Conservation (phyloP, 75 land plant species). For the Azolla pinnata region DNA sequence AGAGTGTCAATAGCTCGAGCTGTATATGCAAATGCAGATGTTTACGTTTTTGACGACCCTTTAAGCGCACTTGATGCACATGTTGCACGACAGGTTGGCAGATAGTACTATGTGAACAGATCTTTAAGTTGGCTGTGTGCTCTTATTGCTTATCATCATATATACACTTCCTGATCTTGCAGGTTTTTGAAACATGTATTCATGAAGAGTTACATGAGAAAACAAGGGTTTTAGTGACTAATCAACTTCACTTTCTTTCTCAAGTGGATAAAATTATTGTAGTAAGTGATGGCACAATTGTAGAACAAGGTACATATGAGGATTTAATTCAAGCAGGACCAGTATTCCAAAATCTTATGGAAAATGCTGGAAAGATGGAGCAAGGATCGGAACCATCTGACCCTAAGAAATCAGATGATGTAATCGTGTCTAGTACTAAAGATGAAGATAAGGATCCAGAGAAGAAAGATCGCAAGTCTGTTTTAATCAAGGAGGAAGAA, state of each 20-base stretch:
- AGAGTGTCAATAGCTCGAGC: slow-evolving; percentile 98
- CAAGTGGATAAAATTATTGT: slow-evolving; percentile 80
- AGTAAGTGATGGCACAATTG: slow-evolving; percentile 71
- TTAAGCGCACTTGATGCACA: slow-evolving; percentile 97
- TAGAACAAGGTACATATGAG: slow-evolving; percentile 91
- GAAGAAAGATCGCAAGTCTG: slow-evolving; percentile 54
- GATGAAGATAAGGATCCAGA: slow-evolving; percentile 14
- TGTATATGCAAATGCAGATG: slow-evolving; percentile 84
- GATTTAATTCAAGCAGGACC: slow-evolving; percentile 55
- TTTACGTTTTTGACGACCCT: slow-evolving; percentile 91
- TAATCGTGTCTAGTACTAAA: slow-evolving; percentile 1
- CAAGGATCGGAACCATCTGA: slow-evolving; percentile 35
- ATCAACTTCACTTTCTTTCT: slow-evolving; percentile 94
- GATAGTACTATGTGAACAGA: not conserved
- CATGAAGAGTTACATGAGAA: slow-evolving; percentile 63
- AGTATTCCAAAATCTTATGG: slow-evolving; percentile 87
- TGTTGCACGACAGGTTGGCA: slow-evolving; percentile 74
- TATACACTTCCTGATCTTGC: slow-evolving; percentile 3
- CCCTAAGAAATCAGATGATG: slow-evolving; percentile 16
- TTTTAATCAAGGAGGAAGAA: slow-evolving; percentile 85
- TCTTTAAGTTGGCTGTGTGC: not conserved
- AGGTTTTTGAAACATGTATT: slow-evolving; percentile 91
- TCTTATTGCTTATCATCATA: not conserved
- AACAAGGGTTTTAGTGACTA: slow-evolving; percentile 88
- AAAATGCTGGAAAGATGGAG: slow-evolving; percentile 97